phyloP scores from a whole-genome alignment of 2,329 filamentous ascomycete genomes.

The Phialocephala sp. region DNA sequence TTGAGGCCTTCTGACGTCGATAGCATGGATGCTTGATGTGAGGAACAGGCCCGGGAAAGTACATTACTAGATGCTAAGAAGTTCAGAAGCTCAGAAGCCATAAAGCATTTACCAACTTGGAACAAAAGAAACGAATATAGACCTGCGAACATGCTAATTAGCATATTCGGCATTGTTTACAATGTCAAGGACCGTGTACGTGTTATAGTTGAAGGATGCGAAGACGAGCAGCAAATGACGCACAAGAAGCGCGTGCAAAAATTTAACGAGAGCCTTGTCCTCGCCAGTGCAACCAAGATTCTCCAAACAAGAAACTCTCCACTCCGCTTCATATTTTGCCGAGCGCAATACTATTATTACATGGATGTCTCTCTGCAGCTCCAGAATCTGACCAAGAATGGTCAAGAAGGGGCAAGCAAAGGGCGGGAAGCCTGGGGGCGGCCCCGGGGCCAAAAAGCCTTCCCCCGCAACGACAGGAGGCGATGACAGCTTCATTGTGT shows the following conservation, averaged over 20 bases:
- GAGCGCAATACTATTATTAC: constrained; percentile 13
- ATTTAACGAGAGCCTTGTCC: not conserved
- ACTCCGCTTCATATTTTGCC: not conserved
- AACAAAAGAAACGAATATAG: too few relatives aligned
- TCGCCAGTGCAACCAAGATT: not conserved
- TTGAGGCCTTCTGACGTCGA: too few relatives aligned
- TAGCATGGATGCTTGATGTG: too few relatives aligned
- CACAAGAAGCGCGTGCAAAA: not conserved
- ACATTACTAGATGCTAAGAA: too few relatives aligned
- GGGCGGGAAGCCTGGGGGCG: constrained; percentile 42
- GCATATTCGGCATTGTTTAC: too few relatives aligned
- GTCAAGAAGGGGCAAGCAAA: constrained; percentile 45
- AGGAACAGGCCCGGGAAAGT: too few relatives aligned
- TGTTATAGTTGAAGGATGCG: too few relatives aligned
- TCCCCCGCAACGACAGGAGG: constrained; percentile 37
- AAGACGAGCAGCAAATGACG: not conserved
- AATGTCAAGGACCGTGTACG: too few relatives aligned
- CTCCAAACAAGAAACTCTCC: not conserved
- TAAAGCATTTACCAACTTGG: too few relatives aligned
- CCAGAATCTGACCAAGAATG: constrained; percentile 37
- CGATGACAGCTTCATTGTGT: constrained; percentile 61
- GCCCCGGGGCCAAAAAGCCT: constrained; percentile 38
- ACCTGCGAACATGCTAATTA: too few relatives aligned
- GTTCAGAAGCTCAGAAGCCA: too few relatives aligned
- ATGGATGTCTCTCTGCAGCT: constrained; percentile 25